Evolutionary conservation across 441 rosid genomes (phyloP).

Genomic region (Erysimum cheiri): DNA sequence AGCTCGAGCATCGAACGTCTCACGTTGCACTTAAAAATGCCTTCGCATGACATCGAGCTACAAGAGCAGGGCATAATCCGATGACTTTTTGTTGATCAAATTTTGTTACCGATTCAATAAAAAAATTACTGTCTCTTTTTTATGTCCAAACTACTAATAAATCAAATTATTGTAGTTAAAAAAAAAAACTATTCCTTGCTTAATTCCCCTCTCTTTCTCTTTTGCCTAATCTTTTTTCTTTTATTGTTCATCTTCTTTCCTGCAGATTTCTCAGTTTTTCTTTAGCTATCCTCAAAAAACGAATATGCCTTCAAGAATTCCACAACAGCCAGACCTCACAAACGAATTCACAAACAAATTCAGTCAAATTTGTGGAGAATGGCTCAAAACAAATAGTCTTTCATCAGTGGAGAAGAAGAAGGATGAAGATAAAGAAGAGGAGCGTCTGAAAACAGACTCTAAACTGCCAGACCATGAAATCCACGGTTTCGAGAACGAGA

Average conservation of each 20-base stretch:
- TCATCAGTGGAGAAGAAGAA: background rate
- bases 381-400: background rate
- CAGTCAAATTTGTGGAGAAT: rapidly evolving
- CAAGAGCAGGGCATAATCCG: too few relatives aligned
- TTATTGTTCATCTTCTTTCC: background rate
- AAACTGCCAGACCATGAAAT: background rate
- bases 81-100: background rate
- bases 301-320: background rate
- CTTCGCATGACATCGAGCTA: too few relatives aligned
- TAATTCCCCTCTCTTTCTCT: background rate
- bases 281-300: background rate
- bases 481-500: slow-evolving; percentile 44
- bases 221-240: background rate
- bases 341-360: background rate
- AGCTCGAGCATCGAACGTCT: too few relatives aligned
- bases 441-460: slow-evolving; percentile 20
- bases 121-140: background rate
- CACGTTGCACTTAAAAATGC: too few relatives aligned
- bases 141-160: background rate
- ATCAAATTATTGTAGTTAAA: background rate
- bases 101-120: background rate
- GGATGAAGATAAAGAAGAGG: background rate
- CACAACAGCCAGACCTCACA: background rate
- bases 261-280: background rate
- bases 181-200: background rate